A percentile compares a stretch with the other conserved stretches of the same genome.
phyloP scores from a whole-genome alignment of 179 eudicot genomes.

The Amaranthus tricolor region DNA sequence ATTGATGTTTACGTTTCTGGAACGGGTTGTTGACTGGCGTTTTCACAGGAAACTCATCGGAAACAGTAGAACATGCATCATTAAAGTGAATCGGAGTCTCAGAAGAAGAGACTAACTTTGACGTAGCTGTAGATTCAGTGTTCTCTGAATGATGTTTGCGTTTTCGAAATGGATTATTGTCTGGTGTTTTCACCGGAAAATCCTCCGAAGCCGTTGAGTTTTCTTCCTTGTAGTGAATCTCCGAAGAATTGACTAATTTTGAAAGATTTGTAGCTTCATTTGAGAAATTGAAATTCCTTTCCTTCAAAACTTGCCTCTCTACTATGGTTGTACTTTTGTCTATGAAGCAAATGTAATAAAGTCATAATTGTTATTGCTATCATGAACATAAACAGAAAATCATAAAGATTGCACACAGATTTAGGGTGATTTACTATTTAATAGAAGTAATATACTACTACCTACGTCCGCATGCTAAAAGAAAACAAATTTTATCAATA shows the following conservation, averaged over 20 bases:
- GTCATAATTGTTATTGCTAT: neutral
- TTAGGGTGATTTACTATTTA: too few species aligned
- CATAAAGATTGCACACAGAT: too few species aligned
- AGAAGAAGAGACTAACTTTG: conserved; percentile 33
- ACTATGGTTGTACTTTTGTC: conserved; percentile 16
- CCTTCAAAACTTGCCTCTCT: conserved; percentile 33
- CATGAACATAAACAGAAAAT: too few species aligned
- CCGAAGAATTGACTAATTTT: conserved; percentile 32
- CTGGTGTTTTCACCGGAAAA: conserved; percentile 30
- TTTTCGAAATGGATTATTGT: conserved; percentile 61
- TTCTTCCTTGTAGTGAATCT: conserved; percentile 15
- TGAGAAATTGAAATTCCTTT: conserved; percentile 39
- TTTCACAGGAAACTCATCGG: conserved; percentile 21
- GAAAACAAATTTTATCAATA: too few species aligned
- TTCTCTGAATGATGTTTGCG: conserved; percentile 33
- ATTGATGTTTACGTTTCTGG: conserved; percentile 37
- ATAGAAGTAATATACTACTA: too few species aligned
- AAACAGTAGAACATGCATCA: conserved; percentile 21
- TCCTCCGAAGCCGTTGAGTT: conserved; percentile 19
- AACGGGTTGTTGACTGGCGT: conserved; percentile 61
- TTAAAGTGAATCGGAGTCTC: neutral
- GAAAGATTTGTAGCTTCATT: conserved; percentile 44
- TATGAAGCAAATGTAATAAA: neutral
- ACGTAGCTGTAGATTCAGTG: conserved; percentile 24
- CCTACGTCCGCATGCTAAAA: too few species aligned